Evolutionary conservation across 305 asterid genomes (phyloP).

Genomic region (Fraxinus xanthoxyloides): DNA sequence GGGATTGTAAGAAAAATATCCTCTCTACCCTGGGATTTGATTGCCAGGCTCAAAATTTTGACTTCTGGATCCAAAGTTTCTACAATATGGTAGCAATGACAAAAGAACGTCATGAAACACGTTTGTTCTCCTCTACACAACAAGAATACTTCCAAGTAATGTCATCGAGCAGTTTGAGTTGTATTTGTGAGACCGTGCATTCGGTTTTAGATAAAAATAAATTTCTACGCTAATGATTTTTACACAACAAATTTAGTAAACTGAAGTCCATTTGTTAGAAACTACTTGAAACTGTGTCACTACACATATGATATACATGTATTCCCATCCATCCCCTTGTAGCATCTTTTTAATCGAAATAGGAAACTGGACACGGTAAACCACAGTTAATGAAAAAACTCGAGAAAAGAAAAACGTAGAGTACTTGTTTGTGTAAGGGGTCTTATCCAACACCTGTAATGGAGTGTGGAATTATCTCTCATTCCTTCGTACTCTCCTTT

Average conservation of each 20-base stretch:
- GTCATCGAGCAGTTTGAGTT: background rate
- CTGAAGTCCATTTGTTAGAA: background rate
- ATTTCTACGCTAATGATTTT: background rate
- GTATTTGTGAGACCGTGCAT: background rate
- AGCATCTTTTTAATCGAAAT: background rate
- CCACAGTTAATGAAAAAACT: background rate
- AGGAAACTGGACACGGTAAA: background rate
- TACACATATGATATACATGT: background rate
- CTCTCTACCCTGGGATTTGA: slow-evolving; percentile 45
- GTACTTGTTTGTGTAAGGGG: background rate
- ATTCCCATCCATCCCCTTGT: background rate
- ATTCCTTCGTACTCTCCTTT: background rate
- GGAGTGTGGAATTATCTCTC: background rate
- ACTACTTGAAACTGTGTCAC: background rate
- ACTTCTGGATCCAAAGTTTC: slow-evolving; percentile 58
- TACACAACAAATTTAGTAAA: background rate
- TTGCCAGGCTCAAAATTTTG: slow-evolving; percentile 49
- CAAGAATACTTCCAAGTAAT: background rate
- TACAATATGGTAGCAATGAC: slow-evolving; percentile 15
- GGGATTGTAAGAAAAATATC: slow-evolving; percentile 51
- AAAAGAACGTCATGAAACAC: background rate
- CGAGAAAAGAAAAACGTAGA: background rate
- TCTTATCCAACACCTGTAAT: background rate
- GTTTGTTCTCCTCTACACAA: background rate
- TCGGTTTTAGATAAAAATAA: background rate